Evolutionary conservation across 2,329 filamentous ascomycete species (phyloP), one percentile per base, ranked within the genome.

Genomic region (Macrophomina phaseolina): DNA sequence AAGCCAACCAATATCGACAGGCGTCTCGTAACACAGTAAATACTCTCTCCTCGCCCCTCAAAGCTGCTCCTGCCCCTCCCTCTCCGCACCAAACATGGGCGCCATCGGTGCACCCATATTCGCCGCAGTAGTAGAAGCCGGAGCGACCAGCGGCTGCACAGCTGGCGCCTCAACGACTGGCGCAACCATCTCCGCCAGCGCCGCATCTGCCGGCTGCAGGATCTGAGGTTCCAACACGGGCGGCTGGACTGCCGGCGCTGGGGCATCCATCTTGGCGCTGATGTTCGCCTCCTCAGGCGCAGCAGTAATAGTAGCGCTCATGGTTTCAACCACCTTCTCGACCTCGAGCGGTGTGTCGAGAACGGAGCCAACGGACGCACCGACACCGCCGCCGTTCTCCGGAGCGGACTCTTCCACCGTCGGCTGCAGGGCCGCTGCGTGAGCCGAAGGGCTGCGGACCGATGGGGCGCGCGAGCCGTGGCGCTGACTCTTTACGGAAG

Each of bases 21-120:
- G 6, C 32, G 11, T n/a, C 14, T 18, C 51, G 14, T 28, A 36
- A n/a, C 30, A 49, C 30, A 18, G 34, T 30, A 46, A 18, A 9
- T 36, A 7, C 14, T 16, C 51, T 6, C 28, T n/a, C 51, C 23
- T 28, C 34, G 14, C 6, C 30, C 28, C 30, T 48, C 7, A 61
- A 11, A 14, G 18, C 28, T 61, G 40, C 30, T 16, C 38, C 56
- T 61, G 38, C 4, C 23, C 5, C 40, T 61, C 40, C 4, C 28
- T 28, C 7, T 61, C 56, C 16, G 23, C 40, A 23, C 56, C 58
- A 49, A 62, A 62, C 45, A 62, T 62, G 30, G 58, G 58, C 58
- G 58, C 58, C 56, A 62, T 62, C 28, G 58, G 58, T 5, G 30
- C 58, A 7, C 42, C 45, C 58, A 62, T 62, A 12, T 62, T 62